Evolutionary conservation across 257 asterid species (phyloP), one percentile per base, ranked within the genome.

Genomic region (Penstemon eatonii): DNA sequence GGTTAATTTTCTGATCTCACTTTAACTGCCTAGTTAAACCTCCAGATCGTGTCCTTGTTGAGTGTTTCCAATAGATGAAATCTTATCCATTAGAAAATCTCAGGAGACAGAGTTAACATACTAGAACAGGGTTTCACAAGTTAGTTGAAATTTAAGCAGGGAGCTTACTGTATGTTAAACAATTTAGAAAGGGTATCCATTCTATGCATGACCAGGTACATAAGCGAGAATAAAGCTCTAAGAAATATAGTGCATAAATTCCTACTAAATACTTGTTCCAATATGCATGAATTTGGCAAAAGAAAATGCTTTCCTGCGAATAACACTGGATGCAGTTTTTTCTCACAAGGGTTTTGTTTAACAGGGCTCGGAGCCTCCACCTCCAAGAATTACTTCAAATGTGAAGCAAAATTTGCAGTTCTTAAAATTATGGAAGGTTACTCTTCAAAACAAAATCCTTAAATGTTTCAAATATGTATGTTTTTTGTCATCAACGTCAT

Each of bases 391-490:
- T 67, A 90, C 92, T n/a, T 75, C 97, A 60, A 88, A 90, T 69
- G 81, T 93, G 82, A 90, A 90, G 90, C 98, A 88, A 81, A 93
- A 84, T 81, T 79, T 93, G 83, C 95, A 82, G 85, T 88, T 86
- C 77, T 65, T 93, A 61, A 88, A 60, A 76, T 63, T 87, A 73
- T 88, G 95, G 92, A 90, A 93, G 96, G 92, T 90, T 41, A 61
- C 55, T 45, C 56, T 72, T 55, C 51, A 44, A 1, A 68, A 65
- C 51, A 8, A 36, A 58, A 60, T 56, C 12, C 65, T 4, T 67
- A 18, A 37, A 42, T 37, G 43, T 57, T 60, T 68, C 63, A 39
- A n/a, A 64, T 33, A 69, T 54, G 56, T 60, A 25, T 37, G 61
- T 37, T 49, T 18, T 56, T 52, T 3, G 68, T 71, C 68, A 33